Evolutionary conservation across 2,329 filamentous ascomycete species (phyloP).

Genomic region (Aspergillus fijiensis): DNA sequence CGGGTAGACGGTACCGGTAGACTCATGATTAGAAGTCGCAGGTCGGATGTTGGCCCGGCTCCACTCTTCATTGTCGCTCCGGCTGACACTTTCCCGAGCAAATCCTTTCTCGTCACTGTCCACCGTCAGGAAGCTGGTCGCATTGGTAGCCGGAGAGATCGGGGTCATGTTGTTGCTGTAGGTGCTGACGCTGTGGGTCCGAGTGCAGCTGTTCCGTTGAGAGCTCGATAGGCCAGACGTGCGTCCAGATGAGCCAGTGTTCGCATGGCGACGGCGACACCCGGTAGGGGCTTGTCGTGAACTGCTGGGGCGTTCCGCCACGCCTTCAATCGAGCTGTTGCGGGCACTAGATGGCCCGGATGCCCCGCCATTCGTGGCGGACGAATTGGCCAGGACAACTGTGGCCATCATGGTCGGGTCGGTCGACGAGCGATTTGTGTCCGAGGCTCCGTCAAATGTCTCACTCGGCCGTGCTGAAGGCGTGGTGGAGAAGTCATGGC

Average conservation of each 20-base stretch:
- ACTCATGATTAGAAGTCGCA: constrained; percentile 30
- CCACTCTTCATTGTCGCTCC: constrained; percentile 32
- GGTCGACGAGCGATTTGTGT: constrained; percentile 18
- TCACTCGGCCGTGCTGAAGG: not conserved
- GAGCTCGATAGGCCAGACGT: constrained; percentile 35
- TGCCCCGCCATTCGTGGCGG: constrained; percentile 13
- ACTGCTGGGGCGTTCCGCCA: constrained; percentile 29
- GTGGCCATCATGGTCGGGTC: constrained; percentile 32
- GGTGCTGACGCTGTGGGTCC: constrained; percentile 43
- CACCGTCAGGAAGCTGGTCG: constrained; percentile 44
- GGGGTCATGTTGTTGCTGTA: constrained; percentile 46
- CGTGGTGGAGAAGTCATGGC: not conserved
- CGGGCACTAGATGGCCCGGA: constrained; percentile 14
- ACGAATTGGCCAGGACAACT: constrained; percentile 28
- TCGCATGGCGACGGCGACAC: constrained; percentile 30
- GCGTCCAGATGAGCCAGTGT: constrained; percentile 36
- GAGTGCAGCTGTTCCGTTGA: constrained; percentile 40
- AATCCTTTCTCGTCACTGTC: constrained; percentile 43
- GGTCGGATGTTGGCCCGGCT: constrained; percentile 32
- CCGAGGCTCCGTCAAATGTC: constrained; percentile 1
- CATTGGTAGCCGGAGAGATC: constrained; percentile 46
- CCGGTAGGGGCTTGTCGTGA: constrained; percentile 27
- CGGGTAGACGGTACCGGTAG: constrained; percentile 21
- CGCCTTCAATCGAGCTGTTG: constrained; percentile 16
- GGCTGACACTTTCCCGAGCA: constrained; percentile 28